Evolutionary conservation across 208 protist species (phyloP).

Genomic region (Leishmania arabica): DNA sequence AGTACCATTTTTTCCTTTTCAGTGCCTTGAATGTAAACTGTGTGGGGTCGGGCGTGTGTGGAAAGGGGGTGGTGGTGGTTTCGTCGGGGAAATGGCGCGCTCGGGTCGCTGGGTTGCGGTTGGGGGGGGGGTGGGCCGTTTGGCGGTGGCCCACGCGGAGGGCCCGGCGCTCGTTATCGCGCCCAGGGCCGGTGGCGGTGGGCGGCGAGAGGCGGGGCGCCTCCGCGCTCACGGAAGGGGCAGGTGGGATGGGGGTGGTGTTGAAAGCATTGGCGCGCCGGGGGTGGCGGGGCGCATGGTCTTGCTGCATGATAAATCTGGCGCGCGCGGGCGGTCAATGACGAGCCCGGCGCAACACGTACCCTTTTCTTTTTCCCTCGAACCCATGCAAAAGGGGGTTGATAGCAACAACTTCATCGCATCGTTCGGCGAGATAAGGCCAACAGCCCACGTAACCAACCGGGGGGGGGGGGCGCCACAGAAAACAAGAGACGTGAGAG

Average conservation of each 20-base stretch:
- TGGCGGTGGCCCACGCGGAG: too few relatives aligned
- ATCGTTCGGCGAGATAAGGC: not conserved
- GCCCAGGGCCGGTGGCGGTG: rapidly evolving
- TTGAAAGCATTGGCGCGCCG: too few relatives aligned
- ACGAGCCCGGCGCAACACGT: too few relatives aligned
- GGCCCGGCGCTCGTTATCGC: too few relatives aligned
- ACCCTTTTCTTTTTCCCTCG: not conserved
- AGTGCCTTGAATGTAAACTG: not conserved
- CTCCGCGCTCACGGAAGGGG: too few relatives aligned
- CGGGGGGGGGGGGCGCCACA: not conserved
- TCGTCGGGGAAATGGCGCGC: not conserved
- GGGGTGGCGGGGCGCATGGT: not conserved
- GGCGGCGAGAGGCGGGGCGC: too few relatives aligned
- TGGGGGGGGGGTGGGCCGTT: too few relatives aligned
- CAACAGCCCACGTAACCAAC: not conserved
- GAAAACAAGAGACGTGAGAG: not conserved
- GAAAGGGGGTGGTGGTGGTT: not conserved
- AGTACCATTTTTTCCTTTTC: slow-evolving; percentile 35
- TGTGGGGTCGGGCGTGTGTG: not conserved
- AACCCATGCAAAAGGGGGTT: not conserved
- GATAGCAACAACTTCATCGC: not conserved
- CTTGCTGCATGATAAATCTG: too few relatives aligned
- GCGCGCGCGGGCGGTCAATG: too few relatives aligned
- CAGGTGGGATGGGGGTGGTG: not conserved
- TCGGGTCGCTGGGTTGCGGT: not conserved